Conservation (phyloP, 495 filamentous ascomycete species). For the Annulohypoxylon stygium region DNA sequence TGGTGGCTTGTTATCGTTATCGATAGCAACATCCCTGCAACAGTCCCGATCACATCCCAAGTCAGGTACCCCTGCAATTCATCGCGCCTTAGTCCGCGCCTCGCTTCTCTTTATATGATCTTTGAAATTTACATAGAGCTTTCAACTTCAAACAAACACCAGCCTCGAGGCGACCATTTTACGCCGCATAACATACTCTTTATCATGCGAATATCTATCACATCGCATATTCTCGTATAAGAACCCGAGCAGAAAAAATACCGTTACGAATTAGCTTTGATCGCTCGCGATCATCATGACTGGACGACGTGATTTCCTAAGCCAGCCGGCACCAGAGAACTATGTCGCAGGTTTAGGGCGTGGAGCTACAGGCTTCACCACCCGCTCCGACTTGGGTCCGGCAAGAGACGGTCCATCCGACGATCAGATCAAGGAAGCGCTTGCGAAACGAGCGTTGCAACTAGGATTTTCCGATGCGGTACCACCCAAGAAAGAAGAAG, state of each 20-base stretch:
- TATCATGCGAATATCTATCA: slow-evolving; percentile 1
- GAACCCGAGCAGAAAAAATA: not conserved
- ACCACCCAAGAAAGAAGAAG: slow-evolving; percentile 82
- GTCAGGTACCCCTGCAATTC: not conserved
- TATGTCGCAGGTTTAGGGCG: slow-evolving; percentile 98
- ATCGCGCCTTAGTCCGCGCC: slow-evolving; percentile 9
- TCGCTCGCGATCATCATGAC: slow-evolving; percentile 64
- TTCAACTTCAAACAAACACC: slow-evolving; percentile 24
- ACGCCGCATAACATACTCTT: not conserved
- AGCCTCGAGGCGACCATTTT: not conserved
- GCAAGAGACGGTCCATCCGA: slow-evolving; percentile 97
- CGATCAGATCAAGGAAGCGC: slow-evolving; percentile 96
- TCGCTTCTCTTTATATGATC: slow-evolving; percentile 1
- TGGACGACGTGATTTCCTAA: slow-evolving; percentile 90
- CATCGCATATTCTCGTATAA: not conserved
- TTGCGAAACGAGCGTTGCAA: slow-evolving; percentile 89
- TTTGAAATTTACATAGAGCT: not conserved
- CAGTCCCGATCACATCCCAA: not conserved
- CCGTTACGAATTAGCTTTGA: not conserved
- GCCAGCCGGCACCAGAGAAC: slow-evolving; percentile 93
- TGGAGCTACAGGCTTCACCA: slow-evolving; percentile 98
- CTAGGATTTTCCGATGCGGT: slow-evolving; percentile 81
- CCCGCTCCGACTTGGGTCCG: slow-evolving; percentile 94
- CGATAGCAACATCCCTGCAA: slow-evolving; percentile 11
- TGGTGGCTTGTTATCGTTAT: slow-evolving; percentile 42